Percentiles rank a stretch among this genome's conserved stretches.
These are phyloP conservation scores for Aspergillus steynii DNA, from an alignment of 495 filamentous ascomycete genomes.

Conservation along the genomic window DNA sequence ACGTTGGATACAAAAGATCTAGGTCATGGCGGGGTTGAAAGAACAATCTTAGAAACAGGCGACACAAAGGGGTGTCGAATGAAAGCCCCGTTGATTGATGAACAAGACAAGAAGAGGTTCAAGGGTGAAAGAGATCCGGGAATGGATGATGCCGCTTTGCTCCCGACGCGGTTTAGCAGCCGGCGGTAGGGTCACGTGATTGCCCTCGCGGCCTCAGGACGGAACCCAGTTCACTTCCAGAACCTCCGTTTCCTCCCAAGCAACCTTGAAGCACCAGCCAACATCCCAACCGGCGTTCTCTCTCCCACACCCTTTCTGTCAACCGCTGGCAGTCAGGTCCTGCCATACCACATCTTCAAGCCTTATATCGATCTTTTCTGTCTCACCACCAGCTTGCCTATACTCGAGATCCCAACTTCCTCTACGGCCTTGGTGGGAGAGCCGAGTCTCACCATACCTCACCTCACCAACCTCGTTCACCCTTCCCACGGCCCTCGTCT, in stretches of 20 bases:
- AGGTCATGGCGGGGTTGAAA: conserved; percentile 15
- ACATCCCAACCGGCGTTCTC: not conserved
- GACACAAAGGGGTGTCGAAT: conserved; percentile 4
- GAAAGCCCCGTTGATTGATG: conserved; percentile 10
- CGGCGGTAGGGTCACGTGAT: conserved; percentile 4
- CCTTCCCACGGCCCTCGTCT: not conserved
- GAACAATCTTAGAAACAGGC: conserved; percentile 4
- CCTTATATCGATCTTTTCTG: not conserved
- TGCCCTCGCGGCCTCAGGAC: not conserved
- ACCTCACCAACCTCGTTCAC: not conserved
- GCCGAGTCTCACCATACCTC: conserved; percentile 9
- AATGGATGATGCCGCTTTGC: conserved; percentile 12
- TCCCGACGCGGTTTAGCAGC: conserved; percentile 20
- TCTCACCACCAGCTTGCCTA: not conserved
- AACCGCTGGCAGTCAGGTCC: not conserved
- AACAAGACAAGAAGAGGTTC: not conserved
- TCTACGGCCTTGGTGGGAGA: not conserved
- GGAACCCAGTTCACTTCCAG: not conserved
- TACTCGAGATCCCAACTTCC: not conserved
- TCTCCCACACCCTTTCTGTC: not conserved
- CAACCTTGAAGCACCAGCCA: not conserved
- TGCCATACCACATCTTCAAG: not conserved
- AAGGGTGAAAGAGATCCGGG: conserved; percentile 24
- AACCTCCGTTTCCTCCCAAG: no score
- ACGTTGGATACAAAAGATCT: conserved; percentile 4